A percentile compares a stretch with the other conserved stretches of the same genome.
Evolutionary conservation across 1,284 basidiomycete species (phyloP).

Genomic region (Moniliophthora roreri): DNA sequence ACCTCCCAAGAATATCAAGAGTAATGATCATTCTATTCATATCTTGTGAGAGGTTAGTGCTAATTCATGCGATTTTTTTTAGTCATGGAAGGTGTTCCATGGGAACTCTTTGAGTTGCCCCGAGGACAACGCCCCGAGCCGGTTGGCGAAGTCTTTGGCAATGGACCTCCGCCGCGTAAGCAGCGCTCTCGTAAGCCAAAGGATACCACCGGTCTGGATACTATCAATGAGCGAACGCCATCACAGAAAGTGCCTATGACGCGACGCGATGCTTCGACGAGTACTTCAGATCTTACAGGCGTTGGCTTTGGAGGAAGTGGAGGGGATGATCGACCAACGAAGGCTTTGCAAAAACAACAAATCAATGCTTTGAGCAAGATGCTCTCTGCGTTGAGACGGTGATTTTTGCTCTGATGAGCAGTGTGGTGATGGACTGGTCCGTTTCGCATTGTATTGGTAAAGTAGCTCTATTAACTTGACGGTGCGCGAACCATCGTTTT

Average conservation of each 20-base stretch:
- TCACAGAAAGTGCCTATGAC: slow-evolving; percentile 24
- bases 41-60: slow-evolving; percentile 15
- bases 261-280: slow-evolving; percentile 59
- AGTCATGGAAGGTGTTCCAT: slow-evolving; percentile 77
- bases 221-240: slow-evolving; percentile 67
- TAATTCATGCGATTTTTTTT: slow-evolving; percentile 8
- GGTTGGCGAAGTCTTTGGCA: slow-evolving; percentile 60
- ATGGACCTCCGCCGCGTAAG: slow-evolving; percentile 60
- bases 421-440: slow-evolving; percentile 7
- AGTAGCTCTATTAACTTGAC: slow-evolving; percentile 44
- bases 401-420: slow-evolving; percentile 22
- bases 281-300: slow-evolving; percentile 63
- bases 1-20: slow-evolving; percentile 74
- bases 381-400: slow-evolving; percentile 74
- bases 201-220: slow-evolving; percentile 58
- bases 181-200: slow-evolving; percentile 64
- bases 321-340: slow-evolving; percentile 61
- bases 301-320: slow-evolving; percentile 32
- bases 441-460: slow-evolving; percentile 38
- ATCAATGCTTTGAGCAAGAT: slow-evolving; percentile 83
- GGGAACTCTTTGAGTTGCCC: slow-evolving; percentile 67
- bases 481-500: slow-evolving; percentile 4
- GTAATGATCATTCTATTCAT: slow-evolving; percentile 35
- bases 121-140: slow-evolving; percentile 62
- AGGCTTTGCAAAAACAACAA: slow-evolving; percentile 76